These are phyloP conservation scores for Marasmius sp. DNA, from an alignment of 1,284 basidiomycete species.

Conservation along the genomic window DNA sequence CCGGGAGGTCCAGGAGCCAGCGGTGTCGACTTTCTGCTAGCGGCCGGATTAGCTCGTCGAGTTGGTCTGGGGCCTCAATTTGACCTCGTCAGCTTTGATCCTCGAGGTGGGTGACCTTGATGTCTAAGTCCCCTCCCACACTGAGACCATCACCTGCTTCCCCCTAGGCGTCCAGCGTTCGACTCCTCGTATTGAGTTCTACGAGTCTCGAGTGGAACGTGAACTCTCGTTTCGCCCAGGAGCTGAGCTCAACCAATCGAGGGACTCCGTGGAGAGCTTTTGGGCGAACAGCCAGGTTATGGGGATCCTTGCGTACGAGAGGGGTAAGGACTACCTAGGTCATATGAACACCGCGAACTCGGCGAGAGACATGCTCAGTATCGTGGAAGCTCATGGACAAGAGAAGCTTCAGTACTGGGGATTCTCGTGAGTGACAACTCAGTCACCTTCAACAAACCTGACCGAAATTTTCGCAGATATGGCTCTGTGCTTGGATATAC, in stretches of 20 bases:
- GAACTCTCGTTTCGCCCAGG: neutral
- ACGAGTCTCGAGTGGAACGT: constrained; percentile 6
- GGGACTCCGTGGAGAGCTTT: constrained; percentile 14
- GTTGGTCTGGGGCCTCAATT: constrained; percentile 41
- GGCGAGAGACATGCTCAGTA: too few species aligned
- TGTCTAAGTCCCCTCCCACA: neutral
- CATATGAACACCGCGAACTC: too few species aligned
- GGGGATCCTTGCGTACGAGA: constrained; percentile 21
- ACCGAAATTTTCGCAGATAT: too few species aligned
- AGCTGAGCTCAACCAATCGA: constrained; percentile 15
- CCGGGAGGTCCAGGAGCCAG: constrained; percentile 50
- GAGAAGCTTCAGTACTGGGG: too few species aligned
- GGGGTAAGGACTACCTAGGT: too few species aligned
- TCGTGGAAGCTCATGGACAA: too few species aligned
- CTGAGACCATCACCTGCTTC: neutral
- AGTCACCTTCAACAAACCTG: too few species aligned
- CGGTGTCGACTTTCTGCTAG: constrained; percentile 28
- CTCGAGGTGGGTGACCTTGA: constrained; percentile 26
- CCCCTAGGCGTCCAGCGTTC: constrained; percentile 10
- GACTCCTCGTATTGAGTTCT: neutral
- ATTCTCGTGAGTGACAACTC: too few species aligned
- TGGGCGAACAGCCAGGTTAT: constrained; percentile 18
- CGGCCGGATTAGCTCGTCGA: constrained; percentile 27
- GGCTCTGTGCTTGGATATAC: too few species aligned
- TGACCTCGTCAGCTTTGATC: constrained; percentile 53